Base-by-base conservation (phyloP, 345 rosid species). In the Bruguiera gymnorhiza region DNA sequence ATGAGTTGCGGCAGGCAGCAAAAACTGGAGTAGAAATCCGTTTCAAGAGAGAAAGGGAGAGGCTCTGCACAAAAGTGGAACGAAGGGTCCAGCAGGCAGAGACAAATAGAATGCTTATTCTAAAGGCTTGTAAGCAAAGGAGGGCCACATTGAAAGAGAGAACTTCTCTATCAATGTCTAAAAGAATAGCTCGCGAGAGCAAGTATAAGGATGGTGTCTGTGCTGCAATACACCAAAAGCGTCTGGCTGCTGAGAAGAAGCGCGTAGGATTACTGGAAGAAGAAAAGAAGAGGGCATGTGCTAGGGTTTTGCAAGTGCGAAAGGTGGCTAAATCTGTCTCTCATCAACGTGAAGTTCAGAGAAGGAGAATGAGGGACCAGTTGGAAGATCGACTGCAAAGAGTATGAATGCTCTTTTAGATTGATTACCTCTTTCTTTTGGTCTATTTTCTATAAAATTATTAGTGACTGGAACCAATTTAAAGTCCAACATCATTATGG, bases 161-260 rank as follows among this genome's bases (percentile, higher is more conserved):
- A 65, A 85, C 86, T 5, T 87, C 90, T 26, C 97, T 88, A 75
- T 90, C 92, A 59, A 78, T 95, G 73, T 58, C 77, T 83, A 83
- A 91, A 71, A 86, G 94, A 78, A 84, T 89, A 86, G 86, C 86
- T 21, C 76, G 88, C 67, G 99, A 96, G 78, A 90, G 86, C 72
- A 96, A 87, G 87, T 96, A 96, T 62, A 96, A 89, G 81, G 98
- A 96, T 74, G 57, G 90, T 20, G 88, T 92, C 16, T 76, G 82
- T 69, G 89, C 98, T 63, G 88, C 96, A 19, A 92, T 96, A 46
- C 85, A 86, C 81, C 98, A 96, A 81, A 96, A 92, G 77, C 91
- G 99, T 70, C 82, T 64, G 20, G 91, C 94, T 79, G 98, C 99
- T n/a, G 98, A 96, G 89, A 90, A 82, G 84, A 96, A 96, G 81